Base-by-base conservation (phyloP, 495 filamentous ascomycete genomes). In the Cetradonia linearis region DNA sequence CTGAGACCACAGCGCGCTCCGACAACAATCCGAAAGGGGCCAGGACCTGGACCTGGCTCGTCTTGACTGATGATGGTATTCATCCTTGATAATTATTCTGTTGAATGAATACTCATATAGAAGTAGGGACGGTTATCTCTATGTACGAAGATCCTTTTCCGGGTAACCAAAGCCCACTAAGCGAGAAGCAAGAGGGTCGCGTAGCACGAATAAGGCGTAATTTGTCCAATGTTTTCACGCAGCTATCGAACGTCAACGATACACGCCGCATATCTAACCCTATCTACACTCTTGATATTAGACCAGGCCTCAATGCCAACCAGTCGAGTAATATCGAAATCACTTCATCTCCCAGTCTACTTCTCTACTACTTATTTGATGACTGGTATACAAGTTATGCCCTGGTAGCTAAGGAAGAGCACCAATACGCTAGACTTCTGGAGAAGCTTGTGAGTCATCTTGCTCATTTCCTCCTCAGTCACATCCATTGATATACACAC, bases 361-460 rank as follows among this genome's bases (percentile, higher is more conserved):
- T 95, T 14, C 88, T 92, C 66, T 92, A 89, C 69, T 93, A 91
- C 67, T 77, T 95, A 7, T 94, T 93, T 64, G 89, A 95, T 65
- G 88, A 93, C 69, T 94, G 87, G 86, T 77, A 83, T 47, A 83
- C 83, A 8, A 85, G 78, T 61, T 88, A 85, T 66, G 73, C 75
- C 27, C 74, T 88, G 23, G 79, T 89, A 42, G 75, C 81, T 16
- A 76, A 78, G 42, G 73, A 78, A 37, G 79, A 86, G 59, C 78
- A 83, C 59, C 79, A 77, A 58, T 88, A 87, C 62, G 80, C 78
- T 9, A 71, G 73, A 8, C 69, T 77, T 48, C 73, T 90, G 30
- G 76, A 81, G 42, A 52, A 71, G 56, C 63, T 91, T 67, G 84
- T 86, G 71, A 60, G 74, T 27, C 33, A 23, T 11, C 20, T 25